A percentile compares a stretch with the other conserved stretches of the same genome.
phyloP scores from a whole-genome alignment of 768 basidiomycete species.

The Dentipellis fragilis region DNA sequence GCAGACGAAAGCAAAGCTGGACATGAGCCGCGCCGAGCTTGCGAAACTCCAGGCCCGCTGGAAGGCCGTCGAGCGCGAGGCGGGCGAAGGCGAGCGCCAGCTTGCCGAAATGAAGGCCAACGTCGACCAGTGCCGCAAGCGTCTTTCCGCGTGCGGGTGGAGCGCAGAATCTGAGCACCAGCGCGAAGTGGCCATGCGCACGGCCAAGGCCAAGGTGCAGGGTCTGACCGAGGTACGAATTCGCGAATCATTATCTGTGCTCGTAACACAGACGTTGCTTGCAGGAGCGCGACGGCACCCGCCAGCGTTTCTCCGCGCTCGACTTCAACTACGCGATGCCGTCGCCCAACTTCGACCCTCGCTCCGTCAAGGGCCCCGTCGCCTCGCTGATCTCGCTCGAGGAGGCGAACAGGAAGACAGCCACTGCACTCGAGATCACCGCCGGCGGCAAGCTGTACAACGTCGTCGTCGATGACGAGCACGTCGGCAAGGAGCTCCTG shows the following conservation, averaged over 20 bases:
- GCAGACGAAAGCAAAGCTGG: constrained; percentile 66
- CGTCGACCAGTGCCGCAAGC: constrained; percentile 44
- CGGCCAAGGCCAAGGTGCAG: constrained; percentile 44
- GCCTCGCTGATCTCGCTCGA: constrained; percentile 79
- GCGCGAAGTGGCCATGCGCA: constrained; percentile 37
- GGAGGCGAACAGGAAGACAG: constrained; percentile 58
- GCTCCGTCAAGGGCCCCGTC: constrained; percentile 84
- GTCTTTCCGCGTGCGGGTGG: constrained; percentile 61
- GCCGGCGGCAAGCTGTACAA: constrained; percentile 88
- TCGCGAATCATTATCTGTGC: not conserved
- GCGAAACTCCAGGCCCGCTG: constrained; percentile 65
- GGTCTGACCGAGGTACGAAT: constrained; percentile 50
- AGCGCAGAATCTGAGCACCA: constrained; percentile 62
- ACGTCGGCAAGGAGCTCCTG: constrained; percentile 76
- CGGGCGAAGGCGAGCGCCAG: constrained; percentile 61
- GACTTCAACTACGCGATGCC: constrained; percentile 82
- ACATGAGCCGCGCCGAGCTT: constrained; percentile 71
- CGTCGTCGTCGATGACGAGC: constrained; percentile 88
- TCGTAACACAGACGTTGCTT: not conserved
- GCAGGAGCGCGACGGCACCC: constrained; percentile 61
- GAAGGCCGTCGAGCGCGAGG: constrained; percentile 81
- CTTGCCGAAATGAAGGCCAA: constrained; percentile 49
- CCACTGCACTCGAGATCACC: constrained; percentile 88
- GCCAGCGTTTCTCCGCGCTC: constrained; percentile 54
- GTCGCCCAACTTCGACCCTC: constrained; percentile 68